Conservation (phyloP, 1,284 basidiomycete species). For the Cryptococcus sp. region DNA sequence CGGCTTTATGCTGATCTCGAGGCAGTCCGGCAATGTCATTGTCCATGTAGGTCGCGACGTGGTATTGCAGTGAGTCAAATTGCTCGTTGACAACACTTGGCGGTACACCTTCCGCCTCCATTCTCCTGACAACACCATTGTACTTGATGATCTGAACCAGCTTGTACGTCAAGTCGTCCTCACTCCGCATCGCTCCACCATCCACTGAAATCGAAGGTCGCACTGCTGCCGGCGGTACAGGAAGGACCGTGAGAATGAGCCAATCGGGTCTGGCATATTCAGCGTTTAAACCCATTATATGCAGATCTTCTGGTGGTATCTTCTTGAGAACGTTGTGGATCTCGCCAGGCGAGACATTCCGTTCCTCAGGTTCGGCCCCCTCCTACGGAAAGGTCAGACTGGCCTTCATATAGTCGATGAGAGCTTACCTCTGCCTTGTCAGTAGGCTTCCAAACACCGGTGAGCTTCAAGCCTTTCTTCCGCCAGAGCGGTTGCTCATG, state of each 20-base stretch:
- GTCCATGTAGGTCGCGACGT: slow-evolving; percentile 99
- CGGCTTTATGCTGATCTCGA: slow-evolving; percentile 95
- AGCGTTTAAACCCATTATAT: slow-evolving; percentile 87
- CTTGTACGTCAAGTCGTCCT: slow-evolving; percentile 99
- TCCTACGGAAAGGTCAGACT: slow-evolving; percentile 55
- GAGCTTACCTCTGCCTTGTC: slow-evolving; percentile 69
- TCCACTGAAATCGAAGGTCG: slow-evolving; percentile 96
- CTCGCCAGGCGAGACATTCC: slow-evolving; percentile 81
- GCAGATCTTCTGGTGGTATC: slow-evolving; percentile 87
- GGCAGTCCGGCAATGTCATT: slow-evolving; percentile 99
- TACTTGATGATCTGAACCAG: slow-evolving; percentile 96
- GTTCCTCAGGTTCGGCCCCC: slow-evolving; percentile 84
- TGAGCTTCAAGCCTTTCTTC: slow-evolving; percentile 94
- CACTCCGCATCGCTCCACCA: slow-evolving; percentile 91
- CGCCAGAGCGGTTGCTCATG: slow-evolving; percentile 86
- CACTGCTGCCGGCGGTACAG: slow-evolving; percentile 96
- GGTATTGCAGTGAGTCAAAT: slow-evolving; percentile 95
- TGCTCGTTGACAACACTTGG: slow-evolving; percentile 95
- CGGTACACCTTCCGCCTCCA: slow-evolving; percentile 96
- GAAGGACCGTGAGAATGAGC: slow-evolving; percentile 99
- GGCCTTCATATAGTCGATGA: background rate
- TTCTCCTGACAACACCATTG: slow-evolving; percentile 84
- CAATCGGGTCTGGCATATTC: slow-evolving; percentile 97
- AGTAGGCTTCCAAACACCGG: slow-evolving; percentile 93
- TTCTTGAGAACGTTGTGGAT: slow-evolving; percentile 91